Conservation (phyloP, 2,329 filamentous ascomycete species). For the Pseudogymnoascus sp. region DNA sequence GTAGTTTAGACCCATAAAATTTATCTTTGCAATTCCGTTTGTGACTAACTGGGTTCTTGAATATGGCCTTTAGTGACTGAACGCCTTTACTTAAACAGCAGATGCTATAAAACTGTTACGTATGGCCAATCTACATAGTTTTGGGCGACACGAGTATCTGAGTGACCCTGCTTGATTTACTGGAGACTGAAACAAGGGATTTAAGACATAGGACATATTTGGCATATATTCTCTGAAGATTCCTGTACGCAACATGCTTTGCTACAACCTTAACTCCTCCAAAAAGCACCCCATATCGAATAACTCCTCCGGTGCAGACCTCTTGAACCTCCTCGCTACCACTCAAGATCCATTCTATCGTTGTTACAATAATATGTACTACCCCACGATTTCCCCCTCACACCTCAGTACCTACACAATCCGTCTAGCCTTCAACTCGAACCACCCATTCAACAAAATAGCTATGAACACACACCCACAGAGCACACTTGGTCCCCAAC, state of each 20-base stretch:
- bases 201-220: not conserved
- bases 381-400: not conserved
- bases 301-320: not conserved
- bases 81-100: too few relatives aligned
- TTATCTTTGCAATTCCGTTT: not conserved
- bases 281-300: not conserved
- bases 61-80: not conserved
- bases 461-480: constrained; percentile 68
- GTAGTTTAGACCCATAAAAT: not conserved
- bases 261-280: not conserved
- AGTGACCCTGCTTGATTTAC: too few relatives aligned
- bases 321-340: not conserved
- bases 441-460: constrained; percentile 71
- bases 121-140: not conserved
- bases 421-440: constrained; percentile 58
- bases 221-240: not conserved
- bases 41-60: not conserved
- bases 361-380: constrained; percentile 15
- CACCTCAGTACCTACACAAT: constrained; percentile 37
- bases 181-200: not conserved
- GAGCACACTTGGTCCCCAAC: constrained; percentile 72
- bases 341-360: not conserved
- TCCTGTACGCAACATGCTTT: not conserved
- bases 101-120: too few relatives aligned
- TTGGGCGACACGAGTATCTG: not conserved